Percentiles rank a stretch among this genome's conserved stretches.
phyloP scores from a whole-genome alignment of 768 basidiomycete species.

The Podaxis rugospora region DNA sequence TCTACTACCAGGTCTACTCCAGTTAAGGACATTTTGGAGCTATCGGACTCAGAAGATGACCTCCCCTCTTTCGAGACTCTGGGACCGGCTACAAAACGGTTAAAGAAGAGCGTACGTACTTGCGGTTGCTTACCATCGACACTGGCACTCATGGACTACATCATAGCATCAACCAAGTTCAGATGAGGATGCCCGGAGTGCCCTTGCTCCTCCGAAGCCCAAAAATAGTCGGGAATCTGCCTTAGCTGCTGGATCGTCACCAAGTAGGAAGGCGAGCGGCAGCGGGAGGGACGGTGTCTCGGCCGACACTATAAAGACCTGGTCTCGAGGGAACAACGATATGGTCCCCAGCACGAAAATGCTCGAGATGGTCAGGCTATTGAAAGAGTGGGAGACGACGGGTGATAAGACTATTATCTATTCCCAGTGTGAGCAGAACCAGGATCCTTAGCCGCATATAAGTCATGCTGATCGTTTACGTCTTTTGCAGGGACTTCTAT shows the following conservation, averaged over 20 bases:
- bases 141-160: not conserved
- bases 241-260: not conserved
- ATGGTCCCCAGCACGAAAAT: slow-evolving; percentile 70
- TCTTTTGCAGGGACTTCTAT: slow-evolving; percentile 63
- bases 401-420: slow-evolving; percentile 72
- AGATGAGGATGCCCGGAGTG: not conserved
- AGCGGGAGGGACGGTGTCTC: slow-evolving; percentile 28
- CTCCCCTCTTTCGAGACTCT: slow-evolving; percentile 41
- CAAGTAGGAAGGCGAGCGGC: not conserved
- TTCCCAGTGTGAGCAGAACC: slow-evolving; percentile 54
- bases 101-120: not conserved
- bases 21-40: slow-evolving; percentile 20
- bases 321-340: slow-evolving; percentile 57
- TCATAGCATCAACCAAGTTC: not conserved
- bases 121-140: slow-evolving; percentile 15
- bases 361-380: slow-evolving; percentile 46
- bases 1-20: slow-evolving; percentile 23
- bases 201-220: slow-evolving; percentile 1
- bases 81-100: not conserved
- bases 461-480: not conserved
- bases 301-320: slow-evolving; percentile 43
- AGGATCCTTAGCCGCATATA: not conserved
- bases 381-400: slow-evolving; percentile 54
- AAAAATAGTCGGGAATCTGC: slow-evolving; percentile 18
- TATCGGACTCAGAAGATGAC: slow-evolving; percentile 46